Evolutionary conservation across 805 yeast species (phyloP).

Genomic region (Torulaspora indica): DNA sequence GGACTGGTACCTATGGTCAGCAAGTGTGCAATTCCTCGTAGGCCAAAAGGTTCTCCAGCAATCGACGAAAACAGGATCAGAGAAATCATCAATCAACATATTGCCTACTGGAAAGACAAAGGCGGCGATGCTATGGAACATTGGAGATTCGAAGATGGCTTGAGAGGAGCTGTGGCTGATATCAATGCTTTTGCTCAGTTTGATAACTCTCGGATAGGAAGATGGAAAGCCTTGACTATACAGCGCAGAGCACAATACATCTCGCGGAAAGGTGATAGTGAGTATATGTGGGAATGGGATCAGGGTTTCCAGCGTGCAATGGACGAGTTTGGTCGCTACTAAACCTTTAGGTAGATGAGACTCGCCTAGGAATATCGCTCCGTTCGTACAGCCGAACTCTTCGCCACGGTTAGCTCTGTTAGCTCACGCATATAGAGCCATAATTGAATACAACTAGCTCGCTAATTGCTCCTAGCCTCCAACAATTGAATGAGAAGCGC

Average conservation of each 20-base stretch:
- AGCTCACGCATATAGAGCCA: too few relatives aligned
- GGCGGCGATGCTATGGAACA: constrained; percentile 64
- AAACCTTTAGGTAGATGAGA: not conserved
- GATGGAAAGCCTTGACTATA: constrained; percentile 61
- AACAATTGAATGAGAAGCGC: too few relatives aligned
- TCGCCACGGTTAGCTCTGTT: too few relatives aligned
- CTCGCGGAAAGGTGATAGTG: constrained; percentile 48
- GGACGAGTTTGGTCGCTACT: constrained; percentile 19
- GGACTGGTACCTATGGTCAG: constrained; percentile 76
- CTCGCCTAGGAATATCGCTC: not conserved
- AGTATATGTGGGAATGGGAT: constrained; percentile 80
- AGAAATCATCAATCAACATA: constrained; percentile 42
- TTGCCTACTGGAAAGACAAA: constrained; percentile 64
- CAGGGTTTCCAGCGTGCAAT: constrained; percentile 75
- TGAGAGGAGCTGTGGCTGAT: constrained; percentile 70
- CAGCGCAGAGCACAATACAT: constrained; percentile 63
- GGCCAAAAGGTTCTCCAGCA: constrained; percentile 15
- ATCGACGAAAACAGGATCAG: constrained; percentile 37
- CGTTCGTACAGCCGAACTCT: too few relatives aligned
- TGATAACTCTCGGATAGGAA: constrained; percentile 68
- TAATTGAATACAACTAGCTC: too few relatives aligned
- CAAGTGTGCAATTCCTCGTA: constrained; percentile 48
- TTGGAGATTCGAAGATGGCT: constrained; percentile 77
- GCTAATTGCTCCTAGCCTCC: too few relatives aligned
- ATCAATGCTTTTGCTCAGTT: constrained; percentile 61